These are phyloP conservation scores for Trichoderma guizhouense DNA, from an alignment of 2,329 filamentous ascomycete species.

Conservation along the genomic window DNA sequence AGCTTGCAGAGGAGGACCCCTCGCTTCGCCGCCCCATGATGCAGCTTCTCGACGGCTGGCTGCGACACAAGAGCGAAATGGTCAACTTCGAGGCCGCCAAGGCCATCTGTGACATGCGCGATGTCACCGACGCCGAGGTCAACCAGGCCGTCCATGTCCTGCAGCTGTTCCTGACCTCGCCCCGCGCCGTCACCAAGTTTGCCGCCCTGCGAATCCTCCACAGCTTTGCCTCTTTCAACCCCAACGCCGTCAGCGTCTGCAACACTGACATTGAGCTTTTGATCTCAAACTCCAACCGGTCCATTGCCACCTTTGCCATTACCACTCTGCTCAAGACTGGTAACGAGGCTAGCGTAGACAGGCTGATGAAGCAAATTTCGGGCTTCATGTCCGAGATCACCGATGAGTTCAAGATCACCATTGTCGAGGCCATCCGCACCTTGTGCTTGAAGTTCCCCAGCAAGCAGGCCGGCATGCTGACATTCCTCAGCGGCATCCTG, in stretches of 20 bases:
- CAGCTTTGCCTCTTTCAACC: conserved; percentile 95
- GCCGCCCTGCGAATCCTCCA: conserved; percentile 94
- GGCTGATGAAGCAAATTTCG: conserved; percentile 97
- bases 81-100: conserved; percentile 99
- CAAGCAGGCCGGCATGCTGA: conserved; percentile 97
- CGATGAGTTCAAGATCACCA: conserved; percentile 99
- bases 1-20: conserved; percentile 89
- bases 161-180: conserved; percentile 94
- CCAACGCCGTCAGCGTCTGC: conserved; percentile 84
- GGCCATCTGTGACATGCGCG: conserved; percentile 91
- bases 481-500: conserved; percentile 94
- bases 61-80: conserved; percentile 98
- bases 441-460: conserved; percentile 95
- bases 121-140: conserved; percentile 88
- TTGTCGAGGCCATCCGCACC: conserved; percentile 95
- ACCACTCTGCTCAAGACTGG: conserved; percentile 97
- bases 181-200: conserved; percentile 94
- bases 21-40: conserved; percentile 94
- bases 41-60: conserved; percentile 91
- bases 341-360: conserved; percentile 94
- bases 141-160: conserved; percentile 90
- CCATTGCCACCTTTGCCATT: conserved; percentile 96
- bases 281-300: conserved; percentile 95
- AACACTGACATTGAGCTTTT: conserved; percentile 97
- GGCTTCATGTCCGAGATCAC: conserved; percentile 99